Conservation (phyloP, 176 grass and related monocot species). For the Eleusine indica region DNA sequence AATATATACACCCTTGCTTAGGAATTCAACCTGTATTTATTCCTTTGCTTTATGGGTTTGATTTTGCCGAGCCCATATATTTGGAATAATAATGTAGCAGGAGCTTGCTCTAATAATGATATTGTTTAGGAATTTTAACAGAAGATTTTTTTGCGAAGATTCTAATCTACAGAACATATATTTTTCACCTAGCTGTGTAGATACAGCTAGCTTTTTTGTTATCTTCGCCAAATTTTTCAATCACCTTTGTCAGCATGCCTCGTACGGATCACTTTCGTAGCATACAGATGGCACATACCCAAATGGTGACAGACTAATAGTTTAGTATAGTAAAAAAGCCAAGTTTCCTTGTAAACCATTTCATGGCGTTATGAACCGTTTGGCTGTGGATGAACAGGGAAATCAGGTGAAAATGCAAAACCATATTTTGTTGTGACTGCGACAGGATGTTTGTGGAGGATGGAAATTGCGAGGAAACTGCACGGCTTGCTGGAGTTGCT, state of each 20-base stretch:
- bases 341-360: background rate
- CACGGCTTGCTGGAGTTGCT: background rate
- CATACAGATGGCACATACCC: background rate
- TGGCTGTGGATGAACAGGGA: background rate
- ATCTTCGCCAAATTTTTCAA: too few relatives aligned
- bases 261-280: background rate
- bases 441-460: background rate
- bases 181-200: too few relatives aligned
- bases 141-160: too few relatives aligned
- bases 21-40: background rate
- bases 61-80: too few relatives aligned
- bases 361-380: background rate
- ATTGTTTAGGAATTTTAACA: too few relatives aligned
- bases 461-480: background rate
- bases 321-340: too few relatives aligned
- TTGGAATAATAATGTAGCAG: too few relatives aligned
- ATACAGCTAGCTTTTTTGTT: too few relatives aligned
- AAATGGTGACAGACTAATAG: background rate
- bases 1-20: background rate
- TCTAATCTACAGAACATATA: too few relatives aligned
- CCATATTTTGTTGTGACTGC: background rate
- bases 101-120: too few relatives aligned
- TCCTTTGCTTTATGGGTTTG: too few relatives aligned
- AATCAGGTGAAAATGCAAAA: background rate
- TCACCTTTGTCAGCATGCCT: background rate